phyloP scores from a whole-genome alignment of 768 basidiomycete species.

The Boletellus emodensis region DNA sequence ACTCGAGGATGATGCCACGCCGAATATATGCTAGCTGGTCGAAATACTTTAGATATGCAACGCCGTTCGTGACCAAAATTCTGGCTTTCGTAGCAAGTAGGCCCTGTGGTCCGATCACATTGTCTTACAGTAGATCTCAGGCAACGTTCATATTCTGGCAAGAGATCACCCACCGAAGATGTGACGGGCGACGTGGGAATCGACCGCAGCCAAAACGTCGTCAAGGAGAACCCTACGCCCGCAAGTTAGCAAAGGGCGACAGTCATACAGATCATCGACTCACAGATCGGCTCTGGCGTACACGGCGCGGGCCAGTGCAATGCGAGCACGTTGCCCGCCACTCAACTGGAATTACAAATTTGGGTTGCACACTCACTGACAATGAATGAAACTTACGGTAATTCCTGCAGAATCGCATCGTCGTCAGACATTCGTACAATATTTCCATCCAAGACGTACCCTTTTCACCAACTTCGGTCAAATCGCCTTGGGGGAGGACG shows the following conservation, averaged over 20 bases:
- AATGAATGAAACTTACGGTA: constrained; percentile 41
- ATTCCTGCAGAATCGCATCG: constrained; percentile 37
- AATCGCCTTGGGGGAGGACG: constrained; percentile 75
- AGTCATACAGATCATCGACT: constrained; percentile 15
- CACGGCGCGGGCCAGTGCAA: constrained; percentile 82
- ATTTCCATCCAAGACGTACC: constrained; percentile 36
- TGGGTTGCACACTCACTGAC: constrained; percentile 11
- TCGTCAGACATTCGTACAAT: not conserved
- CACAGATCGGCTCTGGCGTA: constrained; percentile 90
- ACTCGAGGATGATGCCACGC: constrained; percentile 78
- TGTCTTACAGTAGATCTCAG: constrained; percentile 42
- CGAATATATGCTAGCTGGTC: constrained; percentile 74
- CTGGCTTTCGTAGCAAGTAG: constrained; percentile 79
- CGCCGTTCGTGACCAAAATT: constrained; percentile 81
- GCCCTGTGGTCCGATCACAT: constrained; percentile 84
- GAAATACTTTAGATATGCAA: constrained; percentile 77
- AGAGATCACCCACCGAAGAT: constrained; percentile 55
- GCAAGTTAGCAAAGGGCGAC: not conserved
- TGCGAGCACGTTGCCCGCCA: constrained; percentile 81
- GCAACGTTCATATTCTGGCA: not conserved
- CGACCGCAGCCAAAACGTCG: constrained; percentile 84
- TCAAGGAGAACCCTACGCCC: constrained; percentile 66
- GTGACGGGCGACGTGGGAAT: constrained; percentile 85
- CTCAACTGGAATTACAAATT: constrained; percentile 46
- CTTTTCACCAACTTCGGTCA: constrained; percentile 84